These are phyloP conservation scores for Aspergillus panamensis DNA, from an alignment of 495 filamentous ascomycete genomes.

Conservation along the genomic window DNA sequence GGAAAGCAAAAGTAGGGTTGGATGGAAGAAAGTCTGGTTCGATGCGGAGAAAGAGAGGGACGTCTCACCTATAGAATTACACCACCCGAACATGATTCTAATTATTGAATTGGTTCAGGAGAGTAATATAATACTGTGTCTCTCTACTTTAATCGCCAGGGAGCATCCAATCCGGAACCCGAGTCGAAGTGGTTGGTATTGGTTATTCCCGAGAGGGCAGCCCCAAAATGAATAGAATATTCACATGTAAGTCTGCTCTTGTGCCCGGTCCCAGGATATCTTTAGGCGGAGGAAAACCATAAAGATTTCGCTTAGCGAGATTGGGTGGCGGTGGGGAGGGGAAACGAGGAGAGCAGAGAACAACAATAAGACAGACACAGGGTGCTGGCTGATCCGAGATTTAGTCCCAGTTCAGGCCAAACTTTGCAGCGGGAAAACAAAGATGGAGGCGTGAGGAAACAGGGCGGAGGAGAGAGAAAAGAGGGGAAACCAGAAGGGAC, in stretches of 20 bases:
- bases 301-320: background rate
- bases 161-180: background rate
- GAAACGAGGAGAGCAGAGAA: background rate
- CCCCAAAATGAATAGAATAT: background rate
- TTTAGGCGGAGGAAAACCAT: background rate
- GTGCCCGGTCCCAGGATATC: too few relatives aligned
- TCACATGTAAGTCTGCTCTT: too few relatives aligned
- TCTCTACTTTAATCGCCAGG: constrained; percentile 4
- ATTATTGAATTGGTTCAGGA: constrained; percentile 10
- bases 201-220: background rate
- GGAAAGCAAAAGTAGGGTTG: background rate
- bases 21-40: background rate
- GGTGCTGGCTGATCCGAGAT: background rate
- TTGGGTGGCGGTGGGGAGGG: background rate
- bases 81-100: constrained; percentile 39
- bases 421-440: background rate
- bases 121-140: constrained; percentile 6
- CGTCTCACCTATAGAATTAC: constrained; percentile 34
- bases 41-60: background rate
- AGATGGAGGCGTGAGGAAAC: background rate
- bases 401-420: background rate
- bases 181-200: background rate
- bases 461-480: background rate
- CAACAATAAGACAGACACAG: background rate
- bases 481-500: background rate